Evolutionary conservation across 495 filamentous ascomycete genomes (phyloP), one percentile per base, ranked within the genome.

Genomic region (Lasiosphaeria miniovina): DNA sequence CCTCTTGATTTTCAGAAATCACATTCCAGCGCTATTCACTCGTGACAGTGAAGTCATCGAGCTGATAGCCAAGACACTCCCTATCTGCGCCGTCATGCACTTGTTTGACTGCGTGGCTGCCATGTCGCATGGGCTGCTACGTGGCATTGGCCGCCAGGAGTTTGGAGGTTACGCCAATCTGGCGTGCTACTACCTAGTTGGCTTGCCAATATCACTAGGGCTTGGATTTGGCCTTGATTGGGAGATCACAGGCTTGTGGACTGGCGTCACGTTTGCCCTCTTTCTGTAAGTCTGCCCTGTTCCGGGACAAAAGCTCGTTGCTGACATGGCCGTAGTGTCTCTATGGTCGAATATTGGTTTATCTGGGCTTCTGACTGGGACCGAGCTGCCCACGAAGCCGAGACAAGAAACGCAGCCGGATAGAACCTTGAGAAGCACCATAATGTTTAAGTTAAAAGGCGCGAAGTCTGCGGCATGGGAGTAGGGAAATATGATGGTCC

Each of bases 91-190:
- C 0, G 81, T 90, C 0, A 96, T 96, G 79, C 93, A 98, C 71
- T 80, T 94, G 3, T 91, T 93, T 61, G 93, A 98, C 67, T 84
- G 88, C 11, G 68, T 94, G 48, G 87, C 91, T 0, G 80, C 86
- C 7, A 87, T 86, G 62, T 90, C 87, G 63, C 91, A 93, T 64
- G 93, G 93, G 17, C 75, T 96, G 36, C 77, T 98, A 35, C 81
- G 93, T 31, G 93, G 93, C 9, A 81, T 93, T 35, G 92, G 93
- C 3, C 81, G 88, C 38, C 93, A 96, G 69, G 86, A 91, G 62
- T 83, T 98, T 52, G 92, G 93, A 3, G 91, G 93, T 4, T 96
- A 92, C 69, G 85, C 93, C 35, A 91, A 90, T 64, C 68, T 98
- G 3, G 84, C 88, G 54, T 86, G 84, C 52, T 98, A 96, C 74